A percentile compares a stretch with the other conserved stretches of the same genome.
Evolutionary conservation across 1,284 basidiomycete species (phyloP).

Genomic region (Ceratorhiza oryzae-sativae): DNA sequence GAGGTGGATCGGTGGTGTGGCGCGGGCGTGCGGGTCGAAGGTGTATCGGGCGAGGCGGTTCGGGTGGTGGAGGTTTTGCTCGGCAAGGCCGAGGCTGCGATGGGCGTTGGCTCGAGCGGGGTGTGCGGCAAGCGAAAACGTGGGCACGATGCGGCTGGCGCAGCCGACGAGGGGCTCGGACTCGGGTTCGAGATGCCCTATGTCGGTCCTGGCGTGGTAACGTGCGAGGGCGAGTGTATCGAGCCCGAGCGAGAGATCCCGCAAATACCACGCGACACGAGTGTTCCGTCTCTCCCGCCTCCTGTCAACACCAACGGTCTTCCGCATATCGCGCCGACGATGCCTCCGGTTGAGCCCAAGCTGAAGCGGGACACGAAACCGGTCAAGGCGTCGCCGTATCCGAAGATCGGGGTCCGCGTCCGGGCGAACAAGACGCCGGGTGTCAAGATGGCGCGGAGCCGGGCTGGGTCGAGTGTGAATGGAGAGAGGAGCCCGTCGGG

Average conservation of each 20-base stretch:
- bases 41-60: conserved; percentile 53
- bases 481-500: conserved; percentile 12
- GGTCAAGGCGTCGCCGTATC: conserved; percentile 32
- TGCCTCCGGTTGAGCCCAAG: not conserved
- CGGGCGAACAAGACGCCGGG: conserved; percentile 16
- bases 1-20: conserved; percentile 49
- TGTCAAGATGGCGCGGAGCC: conserved; percentile 4
- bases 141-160: not conserved
- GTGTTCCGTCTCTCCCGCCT: not conserved
- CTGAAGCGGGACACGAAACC: conserved; percentile 2
- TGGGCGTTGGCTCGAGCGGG: conserved; percentile 39
- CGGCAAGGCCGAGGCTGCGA: conserved; percentile 56
- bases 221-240: conserved; percentile 21
- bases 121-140: conserved; percentile 13
- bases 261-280: not conserved
- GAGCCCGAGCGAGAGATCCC: not conserved
- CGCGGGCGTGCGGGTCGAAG: conserved; percentile 50
- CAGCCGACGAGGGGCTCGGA: conserved; percentile 57
- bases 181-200: conserved; percentile 59
- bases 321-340: not conserved
- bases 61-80: conserved; percentile 60
- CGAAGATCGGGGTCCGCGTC: conserved; percentile 26
- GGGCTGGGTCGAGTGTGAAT: conserved; percentile 12
- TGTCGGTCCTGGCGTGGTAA: conserved; percentile 54
- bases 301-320: not conserved